Evolutionary conservation across 1,139 yeast genomes (phyloP).

Genomic region (Debaryomycetaceae sp.): DNA sequence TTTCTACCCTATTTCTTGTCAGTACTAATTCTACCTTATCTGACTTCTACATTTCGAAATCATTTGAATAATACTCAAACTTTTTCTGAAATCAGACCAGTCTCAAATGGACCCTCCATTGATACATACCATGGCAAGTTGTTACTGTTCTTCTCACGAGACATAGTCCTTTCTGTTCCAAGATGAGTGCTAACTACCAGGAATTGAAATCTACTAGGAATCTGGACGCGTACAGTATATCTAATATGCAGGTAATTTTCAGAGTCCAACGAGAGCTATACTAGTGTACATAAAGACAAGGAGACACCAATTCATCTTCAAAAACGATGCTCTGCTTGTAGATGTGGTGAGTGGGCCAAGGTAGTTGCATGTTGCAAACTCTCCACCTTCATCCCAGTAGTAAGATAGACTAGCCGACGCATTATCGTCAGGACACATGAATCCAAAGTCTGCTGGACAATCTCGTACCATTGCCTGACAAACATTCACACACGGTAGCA

Average conservation of each 20-base stretch:
- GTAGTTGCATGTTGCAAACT: slow-evolving; percentile 46
- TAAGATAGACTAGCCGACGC: slow-evolving; percentile 43
- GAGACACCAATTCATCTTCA: slow-evolving; percentile 3
- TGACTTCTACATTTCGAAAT: background rate
- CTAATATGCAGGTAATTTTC: background rate
- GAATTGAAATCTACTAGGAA: background rate
- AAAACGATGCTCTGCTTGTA: slow-evolving; percentile 5
- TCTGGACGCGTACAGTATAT: background rate
- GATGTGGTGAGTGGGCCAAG: slow-evolving; percentile 28
- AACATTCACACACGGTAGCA: slow-evolving; percentile 80
- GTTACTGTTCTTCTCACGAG: slow-evolving; percentile 11
- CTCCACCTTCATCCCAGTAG: slow-evolving; percentile 35
- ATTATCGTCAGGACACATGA: slow-evolving; percentile 60
- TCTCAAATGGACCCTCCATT: background rate
- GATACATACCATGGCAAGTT: slow-evolving; percentile 42
- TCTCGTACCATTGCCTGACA: slow-evolving; percentile 77
- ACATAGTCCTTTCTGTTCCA: background rate
- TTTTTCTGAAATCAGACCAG: no score
- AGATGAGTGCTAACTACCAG: background rate
- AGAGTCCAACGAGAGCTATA: background rate
- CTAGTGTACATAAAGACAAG: background rate
- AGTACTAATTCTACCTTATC: slow-evolving; percentile 10
- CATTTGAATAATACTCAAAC: no score
- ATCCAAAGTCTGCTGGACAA: slow-evolving; percentile 77
- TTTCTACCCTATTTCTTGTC: slow-evolving; percentile 70